Percentiles rank a stretch among this genome's conserved stretches.
Conservation (phyloP, 768 basidiomycete genomes). For the Naganishia vaughanmartiniae region DNA sequence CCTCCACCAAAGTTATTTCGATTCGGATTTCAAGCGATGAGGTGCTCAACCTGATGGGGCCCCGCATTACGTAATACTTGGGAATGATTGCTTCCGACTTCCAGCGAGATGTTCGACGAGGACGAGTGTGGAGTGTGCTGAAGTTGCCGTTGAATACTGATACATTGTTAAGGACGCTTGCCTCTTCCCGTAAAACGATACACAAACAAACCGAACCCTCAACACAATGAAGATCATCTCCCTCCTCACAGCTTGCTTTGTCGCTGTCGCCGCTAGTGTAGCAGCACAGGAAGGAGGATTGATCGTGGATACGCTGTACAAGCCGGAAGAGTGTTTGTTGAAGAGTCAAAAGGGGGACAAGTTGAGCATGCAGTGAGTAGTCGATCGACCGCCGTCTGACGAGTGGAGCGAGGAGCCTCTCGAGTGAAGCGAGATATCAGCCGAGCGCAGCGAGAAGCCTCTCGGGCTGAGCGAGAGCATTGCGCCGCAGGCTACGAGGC, state of each 20-base stretch:
- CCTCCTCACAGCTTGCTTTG: conserved; percentile 17
- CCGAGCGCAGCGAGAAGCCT: too few relatives aligned
- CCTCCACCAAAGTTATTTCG: neutral
- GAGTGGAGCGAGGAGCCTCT: too few relatives aligned
- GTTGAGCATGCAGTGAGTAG: conserved; percentile 51
- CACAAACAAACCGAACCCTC: neutral
- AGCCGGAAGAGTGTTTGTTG: conserved; percentile 48
- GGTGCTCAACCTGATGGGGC: neutral
- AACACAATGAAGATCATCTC: conserved; percentile 26
- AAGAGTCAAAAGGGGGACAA: conserved; percentile 48
- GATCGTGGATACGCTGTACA: conserved; percentile 48
- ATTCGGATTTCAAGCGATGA: neutral
- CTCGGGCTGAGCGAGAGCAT: too few relatives aligned
- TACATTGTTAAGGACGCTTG: too few relatives aligned
- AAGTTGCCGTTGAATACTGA: too few relatives aligned
- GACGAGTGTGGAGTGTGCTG: too few relatives aligned
- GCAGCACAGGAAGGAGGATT: conserved; percentile 32
- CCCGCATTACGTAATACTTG: neutral
- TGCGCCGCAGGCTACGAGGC: too few relatives aligned
- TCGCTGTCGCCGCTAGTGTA: neutral
- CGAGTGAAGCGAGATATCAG: too few relatives aligned
- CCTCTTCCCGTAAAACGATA: too few relatives aligned
- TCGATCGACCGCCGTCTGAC: too few relatives aligned
- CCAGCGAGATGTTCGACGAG: too few relatives aligned
- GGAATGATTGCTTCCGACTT: too few relatives aligned